Percentiles rank a stretch among this genome's conserved stretches.
phyloP scores from a whole-genome alignment of 2,329 filamentous ascomycete species.

The Calonectria montana region DNA sequence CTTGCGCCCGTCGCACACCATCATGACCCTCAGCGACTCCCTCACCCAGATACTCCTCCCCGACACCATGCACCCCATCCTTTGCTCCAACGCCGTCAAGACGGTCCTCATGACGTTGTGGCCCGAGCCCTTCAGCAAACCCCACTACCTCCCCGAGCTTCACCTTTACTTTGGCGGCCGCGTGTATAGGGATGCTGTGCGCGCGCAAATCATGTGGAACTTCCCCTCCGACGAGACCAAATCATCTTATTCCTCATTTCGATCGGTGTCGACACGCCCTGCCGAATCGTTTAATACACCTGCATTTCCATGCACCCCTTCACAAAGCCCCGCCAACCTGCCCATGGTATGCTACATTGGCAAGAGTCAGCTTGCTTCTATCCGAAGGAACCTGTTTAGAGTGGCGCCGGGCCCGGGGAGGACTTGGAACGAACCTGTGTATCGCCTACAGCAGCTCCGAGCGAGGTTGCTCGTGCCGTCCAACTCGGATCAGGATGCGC shows the following conservation, averaged over 20 bases:
- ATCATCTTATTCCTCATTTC: constrained; percentile 47
- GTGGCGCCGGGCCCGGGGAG: constrained; percentile 54
- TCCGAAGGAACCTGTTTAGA: constrained; percentile 61
- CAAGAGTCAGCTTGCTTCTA: constrained; percentile 57
- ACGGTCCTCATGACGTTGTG: constrained; percentile 59
- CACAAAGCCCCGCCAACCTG: constrained; percentile 36
- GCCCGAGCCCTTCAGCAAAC: constrained; percentile 48
- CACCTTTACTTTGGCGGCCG: constrained; percentile 62
- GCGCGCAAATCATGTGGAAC: constrained; percentile 63
- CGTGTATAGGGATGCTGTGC: constrained; percentile 58
- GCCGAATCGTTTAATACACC: constrained; percentile 45
- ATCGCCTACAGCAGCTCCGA: constrained; percentile 59
- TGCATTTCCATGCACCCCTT: constrained; percentile 34
- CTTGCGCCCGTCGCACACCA: constrained; percentile 54
- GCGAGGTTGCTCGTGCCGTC: constrained; percentile 60
- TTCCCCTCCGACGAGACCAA: constrained; percentile 42
- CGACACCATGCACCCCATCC: constrained; percentile 46
- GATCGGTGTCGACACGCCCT: constrained; percentile 51
- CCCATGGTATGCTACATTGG: constrained; percentile 61
- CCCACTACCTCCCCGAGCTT: constrained; percentile 53
- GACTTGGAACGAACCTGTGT: constrained; percentile 59
- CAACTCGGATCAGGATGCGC: constrained; percentile 63
- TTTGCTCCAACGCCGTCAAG: constrained; percentile 55
- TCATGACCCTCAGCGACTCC: constrained; percentile 55
- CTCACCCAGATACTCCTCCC: constrained; percentile 57